Evolutionary conservation across 2,329 filamentous ascomycete species (phyloP).

Genomic region (Aspergillus pseudoglaucus): DNA sequence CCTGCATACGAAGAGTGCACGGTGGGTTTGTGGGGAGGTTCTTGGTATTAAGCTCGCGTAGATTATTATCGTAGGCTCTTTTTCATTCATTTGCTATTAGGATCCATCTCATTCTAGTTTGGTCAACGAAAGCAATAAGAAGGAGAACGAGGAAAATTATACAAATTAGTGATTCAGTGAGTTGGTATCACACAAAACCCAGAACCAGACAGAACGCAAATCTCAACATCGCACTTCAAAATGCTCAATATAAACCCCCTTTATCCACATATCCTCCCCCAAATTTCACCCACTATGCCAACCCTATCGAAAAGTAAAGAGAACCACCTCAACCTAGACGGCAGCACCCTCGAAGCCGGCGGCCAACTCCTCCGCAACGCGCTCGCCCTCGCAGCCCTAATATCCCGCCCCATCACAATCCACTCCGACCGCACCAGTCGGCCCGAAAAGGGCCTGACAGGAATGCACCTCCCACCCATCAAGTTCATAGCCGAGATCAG

Average conservation of each 20-base stretch:
- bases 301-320: neutral
- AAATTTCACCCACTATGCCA: neutral
- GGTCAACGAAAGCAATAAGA: no score
- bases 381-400: slow-evolving; percentile 49
- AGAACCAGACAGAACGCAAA: no score
- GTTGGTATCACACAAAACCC: no score
- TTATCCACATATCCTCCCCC: neutral
- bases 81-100: no score
- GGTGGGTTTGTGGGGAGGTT: slow-evolving; percentile 39
- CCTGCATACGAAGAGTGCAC: slow-evolving; percentile 37
- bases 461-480: slow-evolving; percentile 52
- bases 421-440: slow-evolving; percentile 49
- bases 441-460: slow-evolving; percentile 48
- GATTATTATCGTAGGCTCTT: no score
- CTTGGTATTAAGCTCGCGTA: slow-evolving; percentile 12
- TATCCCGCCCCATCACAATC: slow-evolving; percentile 44
- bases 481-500: slow-evolving; percentile 47
- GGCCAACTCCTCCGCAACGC: slow-evolving; percentile 56
- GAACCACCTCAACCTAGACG: slow-evolving; percentile 41
- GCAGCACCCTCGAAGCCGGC: slow-evolving; percentile 55
- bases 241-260: no score
- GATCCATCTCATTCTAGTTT: no score
- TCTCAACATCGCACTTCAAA: no score
- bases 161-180: no score
- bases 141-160: no score